These are phyloP conservation scores for Pyronema omphalodes DNA, from an alignment of 495 filamentous ascomycete genomes.

Conservation along the genomic window DNA sequence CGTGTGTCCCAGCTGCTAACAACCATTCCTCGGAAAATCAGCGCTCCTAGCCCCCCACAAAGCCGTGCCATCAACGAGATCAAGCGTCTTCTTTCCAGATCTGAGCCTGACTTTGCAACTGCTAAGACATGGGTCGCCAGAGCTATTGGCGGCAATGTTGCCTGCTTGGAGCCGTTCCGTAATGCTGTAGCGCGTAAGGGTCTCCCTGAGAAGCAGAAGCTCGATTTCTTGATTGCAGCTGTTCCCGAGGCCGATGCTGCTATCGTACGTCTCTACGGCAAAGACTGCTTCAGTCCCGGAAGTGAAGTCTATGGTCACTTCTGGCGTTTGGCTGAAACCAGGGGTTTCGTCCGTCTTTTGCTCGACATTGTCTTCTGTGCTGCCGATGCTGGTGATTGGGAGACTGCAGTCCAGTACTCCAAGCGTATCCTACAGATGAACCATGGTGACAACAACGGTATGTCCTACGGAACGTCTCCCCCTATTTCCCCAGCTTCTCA, in stretches of 20 bases:
- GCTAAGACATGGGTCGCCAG: background rate
- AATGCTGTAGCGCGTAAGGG: background rate
- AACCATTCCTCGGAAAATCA: background rate
- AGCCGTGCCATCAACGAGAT: slow-evolving; percentile 5
- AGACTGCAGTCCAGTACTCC: slow-evolving; percentile 5
- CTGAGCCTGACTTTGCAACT: background rate
- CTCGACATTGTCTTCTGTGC: slow-evolving; percentile 10
- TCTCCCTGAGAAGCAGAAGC: slow-evolving; percentile 6
- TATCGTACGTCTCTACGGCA: slow-evolving; percentile 6
- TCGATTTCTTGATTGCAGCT: slow-evolving; percentile 9
- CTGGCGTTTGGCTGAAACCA: slow-evolving; percentile 6
- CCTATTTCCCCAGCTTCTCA: background rate
- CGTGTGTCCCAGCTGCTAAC: background rate
- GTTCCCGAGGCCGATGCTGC: slow-evolving; percentile 9
- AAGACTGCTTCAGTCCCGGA: slow-evolving; percentile 6
- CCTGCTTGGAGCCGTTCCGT: slow-evolving; percentile 1
- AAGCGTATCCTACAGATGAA: slow-evolving; percentile 6
- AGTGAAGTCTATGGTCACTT: slow-evolving; percentile 10
- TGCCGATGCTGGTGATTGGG: slow-evolving; percentile 6
- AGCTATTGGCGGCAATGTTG: slow-evolving; percentile 1
- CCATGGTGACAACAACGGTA: slow-evolving; percentile 14
- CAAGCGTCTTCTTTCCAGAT: background rate
- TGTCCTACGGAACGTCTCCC: background rate
- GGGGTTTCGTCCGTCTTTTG: slow-evolving; percentile 8
- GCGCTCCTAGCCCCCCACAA: background rate